Evolutionary conservation across 2,329 filamentous ascomycete species (phyloP), one percentile per base, ranked within the genome.

Genomic region (Setomelanomma holmii): DNA sequence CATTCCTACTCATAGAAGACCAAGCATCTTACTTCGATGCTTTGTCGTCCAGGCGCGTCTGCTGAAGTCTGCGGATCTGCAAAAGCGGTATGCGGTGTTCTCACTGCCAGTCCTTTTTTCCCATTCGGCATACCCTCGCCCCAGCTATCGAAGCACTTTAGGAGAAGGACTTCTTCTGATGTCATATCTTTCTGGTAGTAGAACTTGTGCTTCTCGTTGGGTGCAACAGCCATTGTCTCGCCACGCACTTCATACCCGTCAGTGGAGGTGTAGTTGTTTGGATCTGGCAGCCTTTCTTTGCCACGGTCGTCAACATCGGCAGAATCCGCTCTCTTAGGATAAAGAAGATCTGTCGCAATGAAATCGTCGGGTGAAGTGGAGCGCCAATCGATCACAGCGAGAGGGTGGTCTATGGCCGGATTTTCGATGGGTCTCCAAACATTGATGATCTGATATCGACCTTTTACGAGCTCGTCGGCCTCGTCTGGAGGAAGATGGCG

Each of bases 181-280:
- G 79, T 84, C 86, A 89, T 89, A 63, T 88, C 86, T 73, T 87
- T 88, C 67, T 83, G 76, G 60, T 89, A 89, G 63, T 82, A 88
- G 62, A 87, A 87, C 60, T 78, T 77, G 67, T 89, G 87, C 14
- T 69, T 71, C 6, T 84, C 80, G 58, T 76, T 88, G 3, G 85
- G 79, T 40, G 79, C 76, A 0, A 89, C 83, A 0, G 77, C 79
- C 65, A 86, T 81, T 1, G 86, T 89, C 75, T 89, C 86, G 17
- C 87, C 85, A 56, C 77, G 80, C 10, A 83, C 80, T 65, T 86
- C 83, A 59, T 89, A 89, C 0, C 85, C 85, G 11, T 83, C 82
- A 0, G 80, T 84, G 0, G 80, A 83, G n/a, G 66, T 66, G 34
- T 68, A 65, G 1, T 71, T 78, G 2, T 66, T 68, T 2, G 80